phyloP scores from a whole-genome alignment of 345 rosid species.

The Gossypium australe region DNA sequence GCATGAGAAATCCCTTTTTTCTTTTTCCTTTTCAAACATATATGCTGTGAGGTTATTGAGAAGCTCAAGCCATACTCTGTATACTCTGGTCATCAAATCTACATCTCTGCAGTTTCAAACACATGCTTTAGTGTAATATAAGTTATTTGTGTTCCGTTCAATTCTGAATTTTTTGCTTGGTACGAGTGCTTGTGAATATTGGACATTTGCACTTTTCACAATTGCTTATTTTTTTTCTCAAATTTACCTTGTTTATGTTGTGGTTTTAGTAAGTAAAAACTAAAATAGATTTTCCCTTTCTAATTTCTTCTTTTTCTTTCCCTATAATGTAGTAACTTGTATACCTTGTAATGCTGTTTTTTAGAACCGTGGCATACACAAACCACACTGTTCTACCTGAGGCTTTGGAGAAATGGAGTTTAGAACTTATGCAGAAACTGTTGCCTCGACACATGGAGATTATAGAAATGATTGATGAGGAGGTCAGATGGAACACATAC shows the following conservation, averaged over 20 bases:
- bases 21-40: background rate
- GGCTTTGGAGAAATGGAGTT: conserved; percentile 88
- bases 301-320: background rate
- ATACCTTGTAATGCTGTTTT: conserved; percentile 10
- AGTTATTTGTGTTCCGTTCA: background rate
- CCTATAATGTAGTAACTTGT: background rate
- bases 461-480: conserved; percentile 75
- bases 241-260: background rate
- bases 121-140: background rate
- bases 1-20: background rate
- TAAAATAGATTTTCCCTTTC: background rate
- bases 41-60: background rate
- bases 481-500: conserved; percentile 38
- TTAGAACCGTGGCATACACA: conserved; percentile 77
- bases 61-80: background rate
- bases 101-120: background rate
- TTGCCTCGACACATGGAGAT: conserved; percentile 78
- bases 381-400: conserved; percentile 85
- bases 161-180: background rate
- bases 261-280: background rate
- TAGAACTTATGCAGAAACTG: conserved; percentile 70
- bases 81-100: background rate
- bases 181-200: background rate
- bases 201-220: background rate
- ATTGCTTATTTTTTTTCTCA: background rate